Evolutionary conservation across 163 green algal species (phyloP).

Genomic region (Coccomyxa subellipsoidea): DNA sequence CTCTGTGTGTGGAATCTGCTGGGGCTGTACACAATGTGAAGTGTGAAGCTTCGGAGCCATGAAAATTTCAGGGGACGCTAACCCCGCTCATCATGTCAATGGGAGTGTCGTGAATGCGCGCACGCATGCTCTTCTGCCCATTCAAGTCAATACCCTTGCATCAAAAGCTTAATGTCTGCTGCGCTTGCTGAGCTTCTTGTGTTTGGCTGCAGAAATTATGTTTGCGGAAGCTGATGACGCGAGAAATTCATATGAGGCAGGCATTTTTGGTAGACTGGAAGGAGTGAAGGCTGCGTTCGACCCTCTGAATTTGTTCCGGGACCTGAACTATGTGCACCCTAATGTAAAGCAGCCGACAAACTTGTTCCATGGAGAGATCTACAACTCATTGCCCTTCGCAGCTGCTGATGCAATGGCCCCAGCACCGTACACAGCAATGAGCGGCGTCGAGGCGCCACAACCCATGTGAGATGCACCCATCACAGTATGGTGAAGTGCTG

Average conservation of each 20-base stretch:
- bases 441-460: neutral
- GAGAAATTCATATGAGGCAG: neutral
- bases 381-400: neutral
- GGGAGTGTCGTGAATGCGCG: too few species aligned
- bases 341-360: neutral
- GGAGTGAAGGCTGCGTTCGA: neutral
- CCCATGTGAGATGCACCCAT: neutral
- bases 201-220: conserved; percentile 4
- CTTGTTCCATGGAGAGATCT: neutral
- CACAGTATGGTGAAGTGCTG: too few species aligned
- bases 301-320: conserved; percentile 6
- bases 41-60: too few species aligned
- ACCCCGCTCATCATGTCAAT: too few species aligned
- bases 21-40: too few species aligned
- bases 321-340: conserved; percentile 1
- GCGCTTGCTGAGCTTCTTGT: neutral
- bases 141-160: too few species aligned
- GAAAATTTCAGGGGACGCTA: too few species aligned
- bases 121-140: too few species aligned
- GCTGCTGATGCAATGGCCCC: neutral
- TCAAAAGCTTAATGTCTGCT: neutral
- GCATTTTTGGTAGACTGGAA: neutral
- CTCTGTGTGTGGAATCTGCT: too few species aligned
- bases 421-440: neutral
- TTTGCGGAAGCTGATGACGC: conserved; percentile 1